phyloP scores from a whole-genome alignment of 2,329 filamentous ascomycete genomes.

The Hymenoscyphus occultus region DNA sequence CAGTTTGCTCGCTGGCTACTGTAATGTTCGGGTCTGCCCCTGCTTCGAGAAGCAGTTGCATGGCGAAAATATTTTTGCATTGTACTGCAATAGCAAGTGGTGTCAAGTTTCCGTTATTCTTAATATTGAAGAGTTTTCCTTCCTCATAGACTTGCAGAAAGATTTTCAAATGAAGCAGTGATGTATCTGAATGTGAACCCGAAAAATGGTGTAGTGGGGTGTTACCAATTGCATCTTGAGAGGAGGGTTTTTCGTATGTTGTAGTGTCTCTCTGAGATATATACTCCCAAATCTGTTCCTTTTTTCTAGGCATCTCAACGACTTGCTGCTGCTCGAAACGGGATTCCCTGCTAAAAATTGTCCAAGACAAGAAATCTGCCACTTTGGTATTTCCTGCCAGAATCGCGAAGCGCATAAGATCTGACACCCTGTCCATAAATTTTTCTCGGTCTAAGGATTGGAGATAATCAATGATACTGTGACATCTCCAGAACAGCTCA shows the following conservation, averaged over 20 bases:
- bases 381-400: background rate
- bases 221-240: background rate
- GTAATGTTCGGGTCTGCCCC: background rate
- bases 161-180: background rate
- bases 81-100: background rate
- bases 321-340: background rate
- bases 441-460: background rate
- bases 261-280: background rate
- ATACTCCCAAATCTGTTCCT: background rate
- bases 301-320: background rate
- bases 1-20: background rate
- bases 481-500: background rate
- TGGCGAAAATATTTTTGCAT: background rate
- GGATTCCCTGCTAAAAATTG: background rate
- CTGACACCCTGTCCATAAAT: background rate
- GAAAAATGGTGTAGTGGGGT: background rate
- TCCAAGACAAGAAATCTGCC: background rate
- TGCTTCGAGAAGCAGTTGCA: background rate
- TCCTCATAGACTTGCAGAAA: background rate
- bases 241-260: background rate
- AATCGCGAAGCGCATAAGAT: background rate
- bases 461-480: background rate
- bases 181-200: background rate
- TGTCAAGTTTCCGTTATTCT: background rate
- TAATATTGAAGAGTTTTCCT: background rate